phyloP scores from a whole-genome alignment of 1,284 basidiomycete species.

The Trichosporon asahii region DNA sequence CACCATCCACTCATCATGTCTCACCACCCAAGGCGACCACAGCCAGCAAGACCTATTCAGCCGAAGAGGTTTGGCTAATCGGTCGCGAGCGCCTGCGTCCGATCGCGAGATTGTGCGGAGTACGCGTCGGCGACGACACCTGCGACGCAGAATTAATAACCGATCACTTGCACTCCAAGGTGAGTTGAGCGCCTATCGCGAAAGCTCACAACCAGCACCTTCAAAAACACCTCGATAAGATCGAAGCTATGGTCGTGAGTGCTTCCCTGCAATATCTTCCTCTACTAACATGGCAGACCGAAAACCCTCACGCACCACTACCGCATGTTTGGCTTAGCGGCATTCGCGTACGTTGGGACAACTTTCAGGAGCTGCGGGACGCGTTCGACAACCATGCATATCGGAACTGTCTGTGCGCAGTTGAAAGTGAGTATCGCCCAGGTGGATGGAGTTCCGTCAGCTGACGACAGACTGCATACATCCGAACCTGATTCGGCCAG shows the following conservation, averaged over 20 bases:
- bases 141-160: background rate
- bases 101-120: background rate
- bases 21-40: background rate
- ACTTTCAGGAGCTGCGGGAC: background rate
- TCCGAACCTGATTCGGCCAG: background rate
- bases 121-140: background rate
- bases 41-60: background rate
- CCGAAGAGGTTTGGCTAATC: background rate
- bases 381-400: slow-evolving; percentile 1
- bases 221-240: background rate
- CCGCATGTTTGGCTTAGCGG: background rate
- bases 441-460: too few species aligned
- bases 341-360: background rate
- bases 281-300: background rate
- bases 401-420: background rate
- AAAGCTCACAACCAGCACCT: background rate
- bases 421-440: slow-evolving; percentile 3
- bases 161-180: background rate
- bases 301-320: background rate
- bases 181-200: background rate
- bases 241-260: background rate
- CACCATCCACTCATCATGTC: background rate
- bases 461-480: slow-evolving; percentile 9
- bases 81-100: slow-evolving; percentile 7
- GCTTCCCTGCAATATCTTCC: background rate